Evolutionary conservation across 352 stramenopile species (phyloP).

Genomic region (Globisporangium middletonii): DNA sequence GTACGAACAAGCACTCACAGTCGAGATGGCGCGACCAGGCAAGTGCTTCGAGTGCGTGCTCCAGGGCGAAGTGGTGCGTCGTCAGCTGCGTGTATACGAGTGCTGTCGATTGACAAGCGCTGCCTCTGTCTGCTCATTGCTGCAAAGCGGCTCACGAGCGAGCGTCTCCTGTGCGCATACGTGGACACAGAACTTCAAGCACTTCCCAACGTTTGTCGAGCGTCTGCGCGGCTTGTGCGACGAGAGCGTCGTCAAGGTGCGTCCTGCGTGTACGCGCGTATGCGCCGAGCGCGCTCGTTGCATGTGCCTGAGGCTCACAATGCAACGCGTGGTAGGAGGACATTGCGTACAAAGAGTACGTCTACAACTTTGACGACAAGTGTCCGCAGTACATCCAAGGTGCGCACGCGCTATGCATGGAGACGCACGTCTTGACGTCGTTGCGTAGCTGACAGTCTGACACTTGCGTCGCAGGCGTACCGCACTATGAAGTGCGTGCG

Average conservation of each 20-base stretch:
- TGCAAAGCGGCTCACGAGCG: background rate
- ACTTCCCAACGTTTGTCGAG: slow-evolving; percentile 79
- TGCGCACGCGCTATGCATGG: slow-evolving; percentile 2
- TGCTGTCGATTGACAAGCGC: background rate
- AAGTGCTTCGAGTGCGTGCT: slow-evolving; percentile 83
- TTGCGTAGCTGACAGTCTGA: background rate
- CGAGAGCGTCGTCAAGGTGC: slow-evolving; percentile 77
- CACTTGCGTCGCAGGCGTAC: slow-evolving; percentile 32
- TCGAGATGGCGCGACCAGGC: slow-evolving; percentile 46
- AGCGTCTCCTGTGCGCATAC: background rate
- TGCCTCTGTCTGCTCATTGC: background rate
- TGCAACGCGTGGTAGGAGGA: slow-evolving; percentile 38
- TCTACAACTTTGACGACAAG: slow-evolving; percentile 88
- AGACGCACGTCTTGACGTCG: background rate
- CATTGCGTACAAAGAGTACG: slow-evolving; percentile 86
- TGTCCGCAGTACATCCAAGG: slow-evolving; percentile 83
- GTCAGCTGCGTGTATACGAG: background rate
- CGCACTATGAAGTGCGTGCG: slow-evolving; percentile 77
- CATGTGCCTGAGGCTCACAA: background rate
- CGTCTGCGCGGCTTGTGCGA: slow-evolving; percentile 68
- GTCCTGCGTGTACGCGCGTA: background rate
- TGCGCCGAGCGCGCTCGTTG: background rate
- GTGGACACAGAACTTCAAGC: slow-evolving; percentile 61
- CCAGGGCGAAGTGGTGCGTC: slow-evolving; percentile 74
- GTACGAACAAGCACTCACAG: background rate